Evolutionary conservation across 345 rosid species (phyloP).

Genomic region (Linum tenue): DNA sequence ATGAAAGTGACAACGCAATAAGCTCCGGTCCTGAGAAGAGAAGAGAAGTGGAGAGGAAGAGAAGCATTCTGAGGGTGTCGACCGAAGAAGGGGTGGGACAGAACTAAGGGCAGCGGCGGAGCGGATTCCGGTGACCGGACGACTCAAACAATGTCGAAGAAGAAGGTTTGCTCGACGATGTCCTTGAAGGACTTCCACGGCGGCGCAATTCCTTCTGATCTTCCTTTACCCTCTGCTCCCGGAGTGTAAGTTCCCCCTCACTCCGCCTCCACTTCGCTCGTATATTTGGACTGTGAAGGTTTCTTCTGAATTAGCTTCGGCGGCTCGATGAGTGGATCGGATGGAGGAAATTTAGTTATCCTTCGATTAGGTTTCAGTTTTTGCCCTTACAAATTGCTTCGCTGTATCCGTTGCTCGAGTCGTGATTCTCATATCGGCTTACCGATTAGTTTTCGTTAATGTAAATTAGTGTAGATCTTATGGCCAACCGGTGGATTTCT

Average conservation of each 20-base stretch:
- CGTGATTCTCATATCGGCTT: background rate
- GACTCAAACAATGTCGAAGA: constrained; percentile 18
- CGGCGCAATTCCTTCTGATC: constrained; percentile 25
- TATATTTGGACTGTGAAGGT: background rate
- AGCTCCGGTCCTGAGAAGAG: background rate
- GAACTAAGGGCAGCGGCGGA: background rate
- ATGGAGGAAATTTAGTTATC: background rate
- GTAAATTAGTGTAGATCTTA: background rate
- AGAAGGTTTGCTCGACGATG: constrained; percentile 21
- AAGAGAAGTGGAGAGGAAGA: background rate
- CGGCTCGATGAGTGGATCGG: background rate
- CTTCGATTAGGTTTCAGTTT: background rate
- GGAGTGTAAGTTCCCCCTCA: constrained; percentile 12
- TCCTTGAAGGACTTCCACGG: constrained; percentile 28
- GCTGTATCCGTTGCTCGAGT: background rate
- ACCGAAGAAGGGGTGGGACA: background rate
- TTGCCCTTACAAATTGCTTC: too few species aligned
- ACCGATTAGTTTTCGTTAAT: background rate
- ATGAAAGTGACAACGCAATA: background rate
- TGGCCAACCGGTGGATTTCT: background rate
- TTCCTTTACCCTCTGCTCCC: constrained; percentile 25
- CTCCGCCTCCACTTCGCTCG: background rate
- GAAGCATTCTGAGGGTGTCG: background rate
- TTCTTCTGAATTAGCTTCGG: background rate
- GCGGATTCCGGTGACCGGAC: background rate